Conservation (phyloP, 495 filamentous ascomycete species). For the Copromyces sp. region DNA sequence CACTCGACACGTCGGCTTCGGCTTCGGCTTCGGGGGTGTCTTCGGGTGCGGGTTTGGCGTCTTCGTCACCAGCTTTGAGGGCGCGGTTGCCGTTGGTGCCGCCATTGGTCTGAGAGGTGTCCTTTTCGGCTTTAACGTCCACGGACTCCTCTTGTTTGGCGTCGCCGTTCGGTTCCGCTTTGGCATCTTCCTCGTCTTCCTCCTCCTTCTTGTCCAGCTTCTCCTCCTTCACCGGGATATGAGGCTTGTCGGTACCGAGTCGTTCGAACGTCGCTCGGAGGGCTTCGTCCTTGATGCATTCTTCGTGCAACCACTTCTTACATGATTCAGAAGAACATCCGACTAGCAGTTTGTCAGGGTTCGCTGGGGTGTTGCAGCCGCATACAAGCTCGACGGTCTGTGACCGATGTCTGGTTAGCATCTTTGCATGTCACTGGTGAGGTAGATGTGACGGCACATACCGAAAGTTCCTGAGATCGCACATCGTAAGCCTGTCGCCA, state of each 20-base stretch:
- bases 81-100: slow-evolving; percentile 19
- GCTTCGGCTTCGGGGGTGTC: slow-evolving; percentile 8
- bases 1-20: background rate
- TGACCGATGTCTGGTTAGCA: slow-evolving; percentile 5
- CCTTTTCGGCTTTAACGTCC: slow-evolving; percentile 34
- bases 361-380: slow-evolving; percentile 49
- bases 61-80: slow-evolving; percentile 19
- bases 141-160: slow-evolving; percentile 5
- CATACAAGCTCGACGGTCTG: slow-evolving; percentile 51
- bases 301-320: slow-evolving; percentile 53
- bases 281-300: slow-evolving; percentile 46
- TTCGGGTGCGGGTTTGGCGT: slow-evolving; percentile 15
- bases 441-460: slow-evolving; percentile 23
- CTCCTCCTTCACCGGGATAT: slow-evolving; percentile 27
- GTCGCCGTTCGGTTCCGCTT: background rate
- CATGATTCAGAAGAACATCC: slow-evolving; percentile 47
- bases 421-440: background rate
- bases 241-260: slow-evolving; percentile 36
- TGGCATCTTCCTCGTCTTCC: slow-evolving; percentile 19
- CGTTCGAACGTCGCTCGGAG: slow-evolving; percentile 37
- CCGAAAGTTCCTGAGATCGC: slow-evolving; percentile 45
- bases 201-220: slow-evolving; percentile 12
- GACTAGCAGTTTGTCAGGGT: slow-evolving; percentile 50
- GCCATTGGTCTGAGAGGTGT: slow-evolving; percentile 17
- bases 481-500: slow-evolving; percentile 58